Base-by-base conservation (phyloP, 768 basidiomycete genomes). In the Tulasnella calospora region DNA sequence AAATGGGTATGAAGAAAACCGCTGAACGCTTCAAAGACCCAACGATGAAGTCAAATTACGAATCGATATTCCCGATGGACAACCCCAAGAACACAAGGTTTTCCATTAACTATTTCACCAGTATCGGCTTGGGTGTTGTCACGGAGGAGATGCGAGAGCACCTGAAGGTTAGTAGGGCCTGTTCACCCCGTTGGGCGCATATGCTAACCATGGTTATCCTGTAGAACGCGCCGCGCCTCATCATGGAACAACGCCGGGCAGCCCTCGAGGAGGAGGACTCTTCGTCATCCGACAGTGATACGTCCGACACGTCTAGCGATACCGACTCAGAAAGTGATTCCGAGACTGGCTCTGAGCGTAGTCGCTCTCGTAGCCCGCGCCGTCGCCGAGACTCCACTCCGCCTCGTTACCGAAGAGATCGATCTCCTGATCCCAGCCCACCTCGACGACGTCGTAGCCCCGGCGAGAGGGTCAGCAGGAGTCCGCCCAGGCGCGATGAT, bases 101-200 rank as follows among this genome's bases (percentile, higher is more conserved):
- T 83, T 90, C 95, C 3, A 97, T 97, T 90, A 98, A 98, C 84
- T 99, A 99, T 86, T 98, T 98, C 83, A 99, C 98, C 8, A 95
- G 93, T 82, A 91, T 99, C 81, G 95, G 95, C 0, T 83, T 99
- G 79, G 98, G 98, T 77, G 88, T 89, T 33, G 83, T 98, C 79
- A 99, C 98, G 0, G 96, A 99, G 84, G 93, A 93, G 40, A 98
- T 99, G 98, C 89, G 98, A 83, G 96, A 96, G 83, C 96, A 95
- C 83, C 86, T 99, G 79, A 95, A 97, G 87, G 94, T 93, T 81
- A 69, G 89, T 86, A 7, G 47, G 23, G 27, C 17, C 1, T 46
- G 27, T 30, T n/a, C 9, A 75, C n/a, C 23, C 17, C 9, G 19
- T 30, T 61, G 47, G 35, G 10, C 33, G 35, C 23, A 41, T 73